Evolutionary conservation across 2,329 filamentous ascomycete species (phyloP).

Genomic region (Cladophialophora exuberans): DNA sequence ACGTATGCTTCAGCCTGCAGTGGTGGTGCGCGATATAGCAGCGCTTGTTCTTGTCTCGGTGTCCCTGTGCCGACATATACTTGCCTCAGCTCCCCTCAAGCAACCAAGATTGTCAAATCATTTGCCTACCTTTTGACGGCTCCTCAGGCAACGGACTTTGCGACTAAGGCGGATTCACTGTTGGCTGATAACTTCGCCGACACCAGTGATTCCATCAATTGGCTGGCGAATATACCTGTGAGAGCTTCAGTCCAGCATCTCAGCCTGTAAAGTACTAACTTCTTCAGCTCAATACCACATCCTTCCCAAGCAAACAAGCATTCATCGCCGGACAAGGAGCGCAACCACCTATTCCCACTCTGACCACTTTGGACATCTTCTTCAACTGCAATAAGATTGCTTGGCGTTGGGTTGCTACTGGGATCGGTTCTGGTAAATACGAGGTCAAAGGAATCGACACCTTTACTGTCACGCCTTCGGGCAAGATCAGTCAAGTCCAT

Average conservation of each 20-base stretch:
- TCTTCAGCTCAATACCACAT: conserved; percentile 6
- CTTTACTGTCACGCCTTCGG: conserved; percentile 16
- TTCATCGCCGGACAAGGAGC: conserved; percentile 28
- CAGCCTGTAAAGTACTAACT: neutral
- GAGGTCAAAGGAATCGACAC: conserved; percentile 24
- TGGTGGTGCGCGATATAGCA: conserved; percentile 15
- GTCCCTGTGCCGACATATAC: conserved; percentile 9
- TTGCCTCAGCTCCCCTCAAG: conserved; percentile 18
- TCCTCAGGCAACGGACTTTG: conserved; percentile 24
- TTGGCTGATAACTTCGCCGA: conserved; percentile 27
- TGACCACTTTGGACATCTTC: conserved; percentile 30
- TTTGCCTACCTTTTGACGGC: conserved; percentile 25
- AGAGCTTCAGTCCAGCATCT: neutral
- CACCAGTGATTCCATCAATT: conserved; percentile 30
- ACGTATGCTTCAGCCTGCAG: conserved; percentile 20
- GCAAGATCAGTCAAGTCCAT: conserved; percentile 23
- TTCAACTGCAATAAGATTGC: conserved; percentile 31
- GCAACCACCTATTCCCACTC: conserved; percentile 23
- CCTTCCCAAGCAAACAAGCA: conserved; percentile 24
- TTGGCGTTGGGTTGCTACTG: conserved; percentile 29
- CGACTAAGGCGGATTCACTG: conserved; percentile 23
- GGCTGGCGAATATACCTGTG: conserved; percentile 20
- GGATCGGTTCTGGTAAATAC: conserved; percentile 19
- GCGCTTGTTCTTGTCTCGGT: conserved; percentile 20
- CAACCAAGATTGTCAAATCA: conserved; percentile 18